These are phyloP conservation scores for Citrus trifoliata DNA, from an alignment of 345 rosid genomes.

Conservation along the genomic window DNA sequence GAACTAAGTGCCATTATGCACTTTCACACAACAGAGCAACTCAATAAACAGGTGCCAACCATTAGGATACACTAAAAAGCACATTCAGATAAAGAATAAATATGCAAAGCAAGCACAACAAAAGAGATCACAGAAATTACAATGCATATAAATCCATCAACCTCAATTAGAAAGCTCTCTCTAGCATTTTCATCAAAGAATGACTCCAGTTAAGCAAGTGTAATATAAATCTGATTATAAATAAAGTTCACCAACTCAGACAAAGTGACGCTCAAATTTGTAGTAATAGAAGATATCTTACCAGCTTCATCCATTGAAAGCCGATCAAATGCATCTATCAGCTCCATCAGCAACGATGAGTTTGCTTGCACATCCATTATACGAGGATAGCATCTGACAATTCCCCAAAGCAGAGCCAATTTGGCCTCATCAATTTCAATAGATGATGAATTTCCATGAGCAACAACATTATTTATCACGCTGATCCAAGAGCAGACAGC, in stretches of 20 bases:
- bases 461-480: conserved; percentile 32
- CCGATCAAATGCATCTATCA: conserved; percentile 50
- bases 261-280: background rate
- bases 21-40: background rate
- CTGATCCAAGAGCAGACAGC: conserved; percentile 28
- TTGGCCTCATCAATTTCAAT: conserved; percentile 31
- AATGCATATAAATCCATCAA: background rate
- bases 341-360: conserved; percentile 41
- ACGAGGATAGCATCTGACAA: conserved; percentile 59
- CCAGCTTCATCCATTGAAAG: conserved; percentile 47
- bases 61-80: background rate
- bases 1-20: background rate
- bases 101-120: background rate
- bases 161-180: background rate
- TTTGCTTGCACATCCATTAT: conserved; percentile 32
- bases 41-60: background rate
- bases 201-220: background rate
- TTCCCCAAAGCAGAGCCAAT: conserved; percentile 74
- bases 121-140: background rate
- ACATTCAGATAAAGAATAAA: background rate
- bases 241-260: background rate
- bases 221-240: background rate
- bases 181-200: background rate
- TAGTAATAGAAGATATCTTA: conserved; percentile 23
- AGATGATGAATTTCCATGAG: conserved; percentile 23